phyloP scores from a whole-genome alignment of 2,329 filamentous ascomycete species.

The Neonectria faginata region DNA sequence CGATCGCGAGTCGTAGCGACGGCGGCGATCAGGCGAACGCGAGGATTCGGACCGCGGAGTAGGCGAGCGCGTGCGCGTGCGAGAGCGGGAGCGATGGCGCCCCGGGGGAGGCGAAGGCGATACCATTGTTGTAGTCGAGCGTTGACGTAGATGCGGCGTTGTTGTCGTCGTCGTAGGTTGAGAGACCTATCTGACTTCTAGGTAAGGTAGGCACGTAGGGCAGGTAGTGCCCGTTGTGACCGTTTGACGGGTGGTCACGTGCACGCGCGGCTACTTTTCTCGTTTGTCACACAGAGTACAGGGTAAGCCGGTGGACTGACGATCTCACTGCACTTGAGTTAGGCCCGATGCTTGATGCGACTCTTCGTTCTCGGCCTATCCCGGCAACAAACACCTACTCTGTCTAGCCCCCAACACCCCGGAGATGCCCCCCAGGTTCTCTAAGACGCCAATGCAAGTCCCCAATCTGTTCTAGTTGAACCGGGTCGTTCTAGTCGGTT shows the following conservation, averaged over 20 bases:
- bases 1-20: constrained; percentile 51
- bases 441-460: constrained; percentile 14
- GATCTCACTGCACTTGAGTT: background rate
- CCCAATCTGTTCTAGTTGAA: constrained; percentile 14
- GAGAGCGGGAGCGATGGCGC: constrained; percentile 50
- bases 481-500: constrained; percentile 19
- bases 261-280: constrained; percentile 1
- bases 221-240: constrained; percentile 5
- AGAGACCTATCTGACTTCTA: constrained; percentile 5
- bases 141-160: constrained; percentile 14
- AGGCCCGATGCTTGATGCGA: constrained; percentile 21
- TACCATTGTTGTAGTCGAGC: constrained; percentile 40
- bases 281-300: background rate
- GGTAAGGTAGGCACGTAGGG: background rate
- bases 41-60: constrained; percentile 51
- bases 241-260: constrained; percentile 33
- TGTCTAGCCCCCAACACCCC: constrained; percentile 18
- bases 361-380: constrained; percentile 18
- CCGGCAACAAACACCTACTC: constrained; percentile 21
- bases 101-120: constrained; percentile 51
- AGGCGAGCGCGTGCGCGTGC: constrained; percentile 52
- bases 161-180: constrained; percentile 27
- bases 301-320: constrained; percentile 16
- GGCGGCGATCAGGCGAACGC: constrained; percentile 48
- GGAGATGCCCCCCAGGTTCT: constrained; percentile 17